phyloP scores from a whole-genome alignment of 116 monocot genomes.

The Papilionanthe hybrid region DNA sequence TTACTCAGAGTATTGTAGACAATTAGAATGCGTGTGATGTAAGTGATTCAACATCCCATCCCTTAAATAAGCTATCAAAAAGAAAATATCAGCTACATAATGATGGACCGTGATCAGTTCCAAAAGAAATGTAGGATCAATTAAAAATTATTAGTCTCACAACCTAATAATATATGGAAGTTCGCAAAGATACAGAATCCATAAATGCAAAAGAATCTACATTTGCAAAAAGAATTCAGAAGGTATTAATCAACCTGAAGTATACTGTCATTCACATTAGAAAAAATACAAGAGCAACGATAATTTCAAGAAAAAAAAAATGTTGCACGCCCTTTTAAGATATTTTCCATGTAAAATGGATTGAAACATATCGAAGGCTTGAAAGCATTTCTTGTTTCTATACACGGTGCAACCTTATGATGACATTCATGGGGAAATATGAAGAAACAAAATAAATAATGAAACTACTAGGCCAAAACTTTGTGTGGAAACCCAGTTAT shows the following conservation, averaged over 20 bases:
- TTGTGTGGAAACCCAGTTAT: conserved; percentile 1
- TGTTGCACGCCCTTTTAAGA: not conserved
- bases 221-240: not conserved
- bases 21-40: not conserved
- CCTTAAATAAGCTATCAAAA: not conserved
- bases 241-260: not conserved
- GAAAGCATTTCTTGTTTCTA: not conserved
- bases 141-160: not conserved
- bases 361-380: not conserved
- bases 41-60: not conserved
- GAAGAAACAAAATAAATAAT: not conserved
- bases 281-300: not conserved
- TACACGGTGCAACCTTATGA: not conserved
- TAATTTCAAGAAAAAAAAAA: not conserved
- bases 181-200: not conserved
- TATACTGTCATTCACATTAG: not conserved
- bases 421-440: not conserved
- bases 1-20: not conserved
- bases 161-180: not conserved
- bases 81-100: not conserved
- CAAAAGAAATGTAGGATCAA: not conserved
- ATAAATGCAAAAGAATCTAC: not conserved
- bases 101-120: not conserved
- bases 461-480: not conserved
- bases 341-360: not conserved